phyloP scores from a whole-genome alignment of 106 monocot genomes.

The Dendrobium officinale region DNA sequence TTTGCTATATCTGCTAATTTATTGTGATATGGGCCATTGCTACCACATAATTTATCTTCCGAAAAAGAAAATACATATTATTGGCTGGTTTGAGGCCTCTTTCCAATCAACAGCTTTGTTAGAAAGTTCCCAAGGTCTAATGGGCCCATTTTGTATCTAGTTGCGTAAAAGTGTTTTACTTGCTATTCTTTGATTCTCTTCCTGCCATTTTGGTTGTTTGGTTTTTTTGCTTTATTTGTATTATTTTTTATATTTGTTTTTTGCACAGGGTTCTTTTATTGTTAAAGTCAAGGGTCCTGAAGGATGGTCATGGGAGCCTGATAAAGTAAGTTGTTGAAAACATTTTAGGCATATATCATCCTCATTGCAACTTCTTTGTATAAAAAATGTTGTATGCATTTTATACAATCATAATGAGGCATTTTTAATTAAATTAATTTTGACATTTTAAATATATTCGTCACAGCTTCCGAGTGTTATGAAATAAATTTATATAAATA shows the following conservation, averaged over 20 bases:
- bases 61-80: not conserved
- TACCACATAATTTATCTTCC: not conserved
- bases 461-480: not conserved
- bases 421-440: not conserved
- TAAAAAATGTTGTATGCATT: not conserved
- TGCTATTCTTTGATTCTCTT: not conserved
- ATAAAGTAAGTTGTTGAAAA: conserved; percentile 44
- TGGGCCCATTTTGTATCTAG: not conserved
- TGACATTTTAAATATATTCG: not conserved
- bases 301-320: conserved; percentile 94
- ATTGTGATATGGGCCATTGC: not conserved
- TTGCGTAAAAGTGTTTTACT: too few species aligned
- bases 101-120: not conserved
- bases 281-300: conserved; percentile 80
- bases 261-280: conserved; percentile 78
- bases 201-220: not conserved
- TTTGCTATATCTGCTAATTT: not conserved
- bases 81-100: not conserved
- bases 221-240: not conserved
- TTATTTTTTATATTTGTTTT: conserved; percentile 11
- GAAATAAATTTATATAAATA: not conserved
- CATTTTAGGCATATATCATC: not conserved
- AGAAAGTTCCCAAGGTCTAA: not conserved
- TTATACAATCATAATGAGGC: not conserved
- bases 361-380: not conserved